Evolutionary conservation across 495 filamentous ascomycete genomes (phyloP).

Genomic region (Podospora comata): DNA sequence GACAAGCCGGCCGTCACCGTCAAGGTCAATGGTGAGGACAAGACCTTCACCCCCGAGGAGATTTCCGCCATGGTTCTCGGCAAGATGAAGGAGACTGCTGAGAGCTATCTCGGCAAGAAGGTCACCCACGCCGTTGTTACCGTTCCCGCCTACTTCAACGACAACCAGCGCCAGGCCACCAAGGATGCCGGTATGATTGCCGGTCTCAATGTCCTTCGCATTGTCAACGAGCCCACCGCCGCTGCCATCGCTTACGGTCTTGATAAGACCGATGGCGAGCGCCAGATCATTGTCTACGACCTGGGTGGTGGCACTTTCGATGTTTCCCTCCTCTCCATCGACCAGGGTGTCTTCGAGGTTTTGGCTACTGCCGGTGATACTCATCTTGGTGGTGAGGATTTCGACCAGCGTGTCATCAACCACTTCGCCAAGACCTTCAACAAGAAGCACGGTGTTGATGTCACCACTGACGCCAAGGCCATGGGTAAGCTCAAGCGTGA

Average conservation of each 20-base stretch:
- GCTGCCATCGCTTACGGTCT: conserved; percentile 86
- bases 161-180: conserved; percentile 96
- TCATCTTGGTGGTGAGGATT: conserved; percentile 99
- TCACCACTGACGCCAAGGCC: conserved; percentile 93
- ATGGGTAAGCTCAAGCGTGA: conserved; percentile 99
- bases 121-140: conserved; percentile 97
- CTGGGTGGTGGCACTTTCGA: conserved; percentile 99
- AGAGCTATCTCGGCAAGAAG: conserved; percentile 89
- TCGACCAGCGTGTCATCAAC: conserved; percentile 97
- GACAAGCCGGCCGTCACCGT: conserved; percentile 80
- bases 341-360: conserved; percentile 97
- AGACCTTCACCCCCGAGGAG: conserved; percentile 83
- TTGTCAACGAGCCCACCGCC: conserved; percentile 93
- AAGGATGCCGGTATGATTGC: conserved; percentile 96
- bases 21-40: conserved; percentile 66
- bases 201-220: conserved; percentile 93
- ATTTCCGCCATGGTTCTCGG: conserved; percentile 82
- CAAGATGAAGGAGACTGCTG: conserved; percentile 98
- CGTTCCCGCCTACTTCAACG: conserved; percentile 99
- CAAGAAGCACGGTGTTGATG: conserved; percentile 93
- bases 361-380: conserved; percentile 98
- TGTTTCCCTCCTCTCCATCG: conserved; percentile 96
- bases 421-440: conserved; percentile 98
- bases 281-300: conserved; percentile 95
- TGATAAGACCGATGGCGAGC: conserved; percentile 80